Evolutionary conservation across 2,329 filamentous ascomycete species (phyloP), one percentile per base, ranked within the genome.

Genomic region (Aspergillus sp.): DNA sequence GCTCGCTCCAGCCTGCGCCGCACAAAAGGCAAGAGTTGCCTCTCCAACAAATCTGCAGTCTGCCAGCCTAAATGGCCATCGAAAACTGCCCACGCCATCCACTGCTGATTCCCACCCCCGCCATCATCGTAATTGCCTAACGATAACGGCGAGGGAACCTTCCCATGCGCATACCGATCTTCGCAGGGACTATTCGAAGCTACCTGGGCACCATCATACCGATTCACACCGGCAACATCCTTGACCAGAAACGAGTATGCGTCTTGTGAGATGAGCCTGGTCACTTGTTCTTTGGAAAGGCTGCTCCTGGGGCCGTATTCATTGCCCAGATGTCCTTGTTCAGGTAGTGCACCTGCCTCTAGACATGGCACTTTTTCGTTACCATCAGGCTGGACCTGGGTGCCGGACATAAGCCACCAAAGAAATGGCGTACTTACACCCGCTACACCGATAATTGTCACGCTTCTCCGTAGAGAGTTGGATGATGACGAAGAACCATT

Each of bases 51-150:
- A 1, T 66, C 64, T 12, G 66, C 62, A 12, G 66, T 71, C 44
- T 71, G 68, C 45, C 55, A 62, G 5, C 67, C 68, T 5, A 55
- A 35, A 64, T 79, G 77, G 1, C 77, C 77, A 52, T 79, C 77
- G 40, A 76, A 78, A 27, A 78, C 68, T 8, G 62, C 72, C 74
- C 74, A 78, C 9, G 63, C 61, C 62, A 69, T 66, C 70, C 71
- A 74, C 27, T 71, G 54, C 3, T 31, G 27, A 31, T 31, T 9
- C 9, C 27, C 27, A 15, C 56, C 51, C 8, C 56, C 60, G 3
- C 64, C 61, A 11, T 31, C 27, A 31, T 31, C 27, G 9, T 11
- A 31, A 31, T 31, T 31, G 9, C 27, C 27, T 8, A 31, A 11
- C 27, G 9, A 4, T 1, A 31, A 31, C 3, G 27, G 27, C 9